Evolutionary conservation across 1,284 basidiomycete species (phyloP), one percentile per base, ranked within the genome.

Genomic region (Takashimella tepidaria): DNA sequence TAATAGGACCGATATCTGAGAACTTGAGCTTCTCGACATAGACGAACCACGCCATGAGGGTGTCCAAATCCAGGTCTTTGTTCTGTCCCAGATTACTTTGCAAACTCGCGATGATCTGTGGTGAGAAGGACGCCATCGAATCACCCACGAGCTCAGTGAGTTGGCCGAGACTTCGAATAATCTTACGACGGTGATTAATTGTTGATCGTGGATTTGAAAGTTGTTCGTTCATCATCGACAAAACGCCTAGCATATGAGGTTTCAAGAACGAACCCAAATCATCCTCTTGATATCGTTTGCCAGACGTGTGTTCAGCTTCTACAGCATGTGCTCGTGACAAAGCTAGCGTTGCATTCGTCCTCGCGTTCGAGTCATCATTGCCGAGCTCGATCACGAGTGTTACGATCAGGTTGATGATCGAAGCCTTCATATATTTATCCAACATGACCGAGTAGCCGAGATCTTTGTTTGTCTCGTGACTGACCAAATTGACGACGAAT

Each of bases 21-120:
- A 83, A 81, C 4, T 80, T 78, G 41, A 97, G 76, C 1, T 84
- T 85, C 5, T 78, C 82, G 60, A 97, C 78, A 73, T 98, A 96
- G 19, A 78, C 79, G 52, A 82, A 75, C 92, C 93, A 98, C 47
- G 86, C 89, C 41, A 83, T 78, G 2, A 99, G 79, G 0, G 91
- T 89, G 3, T 85, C 84, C 54, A 87, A 82, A 1, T 88, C 82
- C 4, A 98, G 79, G 52, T 87, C 86, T 0, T 82, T 81, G 8
- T 86, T 79, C 1, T 72, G 62, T 42, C 79, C 77, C 5, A 98
- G 80, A 70, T 87, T 89, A 19, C 88, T 91, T 75, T 97, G 95
- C 42, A 98, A 81, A n/a, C 88, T 92, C 0, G 95, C 92, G 86
- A 98, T 92, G 63, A 98, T 87, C 91, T 96, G 92, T 8, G 90